A percentile compares a stretch with the other conserved stretches of the same genome.
These are phyloP conservation scores for Sistotremastrum suecicum DNA, from an alignment of 768 basidiomycete species.

Conservation along the genomic window DNA sequence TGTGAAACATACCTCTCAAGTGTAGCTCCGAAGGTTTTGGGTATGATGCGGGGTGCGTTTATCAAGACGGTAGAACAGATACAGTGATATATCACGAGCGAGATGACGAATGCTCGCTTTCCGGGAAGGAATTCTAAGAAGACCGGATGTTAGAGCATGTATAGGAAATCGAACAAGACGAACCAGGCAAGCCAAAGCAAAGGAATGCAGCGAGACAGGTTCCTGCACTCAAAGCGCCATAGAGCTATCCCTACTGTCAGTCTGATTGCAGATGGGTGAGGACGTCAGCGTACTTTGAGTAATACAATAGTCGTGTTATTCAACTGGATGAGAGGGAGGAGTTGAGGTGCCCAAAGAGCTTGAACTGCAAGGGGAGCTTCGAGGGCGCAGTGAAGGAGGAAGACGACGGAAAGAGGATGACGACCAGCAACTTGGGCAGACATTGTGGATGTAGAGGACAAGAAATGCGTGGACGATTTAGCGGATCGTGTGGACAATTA, in stretches of 20 bases:
- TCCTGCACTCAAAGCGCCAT: constrained; percentile 45
- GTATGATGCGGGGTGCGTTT: constrained; percentile 69
- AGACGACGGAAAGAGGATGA: constrained; percentile 32
- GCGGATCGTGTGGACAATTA: too few species aligned
- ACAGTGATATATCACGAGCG: constrained; percentile 63
- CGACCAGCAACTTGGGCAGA: too few species aligned
- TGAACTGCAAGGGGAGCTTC: constrained; percentile 70
- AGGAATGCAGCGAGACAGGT: constrained; percentile 49
- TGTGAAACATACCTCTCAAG: constrained; percentile 40
- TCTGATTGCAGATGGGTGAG: neutral
- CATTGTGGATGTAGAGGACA: too few species aligned
- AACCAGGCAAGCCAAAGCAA: constrained; percentile 61
- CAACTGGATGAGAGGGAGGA: constrained; percentile 62
- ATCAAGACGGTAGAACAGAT: constrained; percentile 59
- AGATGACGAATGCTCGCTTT: constrained; percentile 71
- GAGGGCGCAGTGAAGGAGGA: constrained; percentile 67
- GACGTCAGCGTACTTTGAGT: constrained; percentile 41
- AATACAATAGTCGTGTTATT: constrained; percentile 72
- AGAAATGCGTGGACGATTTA: too few species aligned
- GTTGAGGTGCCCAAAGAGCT: constrained; percentile 48
- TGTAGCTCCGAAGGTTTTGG: constrained; percentile 46
- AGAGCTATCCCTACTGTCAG: constrained; percentile 32
- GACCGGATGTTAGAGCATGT: neutral
- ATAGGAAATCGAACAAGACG: constrained; percentile 11
- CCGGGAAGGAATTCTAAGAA: constrained; percentile 64